Conservation (phyloP, 2,329 filamentous ascomycete genomes). For the Diplodia sapinea region DNA sequence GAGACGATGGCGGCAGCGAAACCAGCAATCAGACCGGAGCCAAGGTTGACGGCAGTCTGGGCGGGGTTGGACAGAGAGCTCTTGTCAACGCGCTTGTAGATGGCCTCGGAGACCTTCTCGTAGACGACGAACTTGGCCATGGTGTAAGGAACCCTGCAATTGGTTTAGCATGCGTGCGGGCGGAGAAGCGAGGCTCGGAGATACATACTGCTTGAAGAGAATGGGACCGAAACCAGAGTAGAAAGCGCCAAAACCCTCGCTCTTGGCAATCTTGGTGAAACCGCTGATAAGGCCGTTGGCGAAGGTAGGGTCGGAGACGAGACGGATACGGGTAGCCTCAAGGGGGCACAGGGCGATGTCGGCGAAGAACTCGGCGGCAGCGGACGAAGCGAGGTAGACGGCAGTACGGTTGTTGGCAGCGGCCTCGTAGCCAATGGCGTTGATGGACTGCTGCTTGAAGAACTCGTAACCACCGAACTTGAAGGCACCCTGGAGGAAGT, state of each 20-base stretch:
- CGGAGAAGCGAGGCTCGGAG: no score
- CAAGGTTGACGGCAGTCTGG: constrained; percentile 83
- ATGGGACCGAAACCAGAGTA: constrained; percentile 82
- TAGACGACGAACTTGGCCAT: constrained; percentile 95
- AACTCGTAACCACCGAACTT: constrained; percentile 96
- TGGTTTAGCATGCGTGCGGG: constrained; percentile 35
- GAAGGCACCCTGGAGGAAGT: constrained; percentile 35
- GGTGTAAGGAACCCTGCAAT: constrained; percentile 79
- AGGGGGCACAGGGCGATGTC: constrained; percentile 88
- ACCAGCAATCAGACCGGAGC: constrained; percentile 83
- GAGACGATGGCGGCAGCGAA: constrained; percentile 87
- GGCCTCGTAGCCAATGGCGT: constrained; percentile 70
- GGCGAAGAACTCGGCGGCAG: constrained; percentile 68
- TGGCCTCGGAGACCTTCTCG: constrained; percentile 81
- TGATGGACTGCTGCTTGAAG: constrained; percentile 92
- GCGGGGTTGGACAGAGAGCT: constrained; percentile 67
- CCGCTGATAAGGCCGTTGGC: constrained; percentile 79
- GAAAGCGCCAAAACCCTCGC: constrained; percentile 83
- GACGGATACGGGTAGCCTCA: constrained; percentile 91
- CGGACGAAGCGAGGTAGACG: constrained; percentile 75
- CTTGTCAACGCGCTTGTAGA: constrained; percentile 76
- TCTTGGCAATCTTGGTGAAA: constrained; percentile 81
- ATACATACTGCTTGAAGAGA: constrained; percentile 50
- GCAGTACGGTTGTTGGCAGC: constrained; percentile 79
- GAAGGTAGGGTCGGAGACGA: constrained; percentile 86